Base-by-base conservation (phyloP, 148 eudicot species). In the Gaultheria prostrata region DNA sequence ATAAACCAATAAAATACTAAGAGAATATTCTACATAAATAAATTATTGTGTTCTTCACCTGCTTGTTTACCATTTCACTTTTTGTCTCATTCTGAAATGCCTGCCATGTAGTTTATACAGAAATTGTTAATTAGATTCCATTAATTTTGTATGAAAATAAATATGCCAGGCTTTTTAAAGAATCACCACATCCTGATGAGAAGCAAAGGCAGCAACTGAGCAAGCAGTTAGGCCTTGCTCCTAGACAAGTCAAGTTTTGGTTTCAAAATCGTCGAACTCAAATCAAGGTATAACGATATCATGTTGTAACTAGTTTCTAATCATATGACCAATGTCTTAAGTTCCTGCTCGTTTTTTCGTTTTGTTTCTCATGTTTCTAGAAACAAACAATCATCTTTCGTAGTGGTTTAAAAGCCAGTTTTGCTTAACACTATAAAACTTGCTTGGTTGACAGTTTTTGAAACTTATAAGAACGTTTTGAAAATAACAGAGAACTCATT, bases 101-200 rank as follows among this genome's bases (percentile, higher is more conserved):
- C 32, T 24, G 30, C 70, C 70, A 63, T 39, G 43, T 63, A 63
- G 24, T 24, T 63, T 63, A 26, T 10, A 63, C 13, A 63, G 28
- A 63, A 63, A 63, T n/a, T 11, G 30, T 30, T 63, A 63, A 24
- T 63, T 63, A 63, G 70, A 63, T 63, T 63, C 30, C 14, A 63
- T 63, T 63, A 24, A 63, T 9, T 24, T 8, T 59, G 24, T 63
- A 61, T 59, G 26, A 59, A 59, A 45, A 46, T 46, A 21, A 8
- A 8, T 33, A 53, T 54, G 85, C 77, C 92, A 95, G 98, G 59
- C 84, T 95, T 81, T 95, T 95, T 83, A 79, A 97, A 85, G 99
- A 97, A 85, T 97, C 99, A 11, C 99, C 99, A 14, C 99, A 97
- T 83, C 99, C 99, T 80, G 99, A 97, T 91, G 99, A 97, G 89